These are phyloP conservation scores for Daldinia bambusicola DNA, from an alignment of 495 filamentous ascomycete genomes.

Conservation along the genomic window DNA sequence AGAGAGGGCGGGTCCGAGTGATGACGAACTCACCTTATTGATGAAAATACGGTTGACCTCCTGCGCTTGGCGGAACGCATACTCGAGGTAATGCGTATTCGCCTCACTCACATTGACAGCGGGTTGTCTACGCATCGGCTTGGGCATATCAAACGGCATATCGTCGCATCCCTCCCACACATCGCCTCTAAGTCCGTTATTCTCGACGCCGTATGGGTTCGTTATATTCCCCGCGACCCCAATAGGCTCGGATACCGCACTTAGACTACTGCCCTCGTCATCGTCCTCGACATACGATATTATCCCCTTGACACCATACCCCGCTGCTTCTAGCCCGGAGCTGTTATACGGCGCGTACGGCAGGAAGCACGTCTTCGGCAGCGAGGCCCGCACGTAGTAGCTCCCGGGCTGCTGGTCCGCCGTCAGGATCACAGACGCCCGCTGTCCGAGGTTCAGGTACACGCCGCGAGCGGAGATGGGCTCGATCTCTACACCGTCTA, in stretches of 20 bases:
- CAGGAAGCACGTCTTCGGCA: constrained; percentile 47
- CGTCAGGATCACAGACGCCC: constrained; percentile 43
- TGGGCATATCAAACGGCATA: constrained; percentile 51
- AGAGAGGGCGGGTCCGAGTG: background rate
- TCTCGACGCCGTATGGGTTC: constrained; percentile 47
- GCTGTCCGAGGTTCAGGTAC: constrained; percentile 48
- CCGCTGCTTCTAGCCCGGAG: constrained; percentile 38
- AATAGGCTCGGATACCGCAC: constrained; percentile 14
- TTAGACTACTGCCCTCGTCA: background rate
- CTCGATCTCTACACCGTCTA: constrained; percentile 47
- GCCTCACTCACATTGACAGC: constrained; percentile 42
- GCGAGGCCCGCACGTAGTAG: constrained; percentile 46
- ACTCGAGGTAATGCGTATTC: constrained; percentile 49
- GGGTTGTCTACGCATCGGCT: constrained; percentile 42
- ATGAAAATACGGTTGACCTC: constrained; percentile 51
- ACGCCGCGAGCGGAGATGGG: constrained; percentile 44
- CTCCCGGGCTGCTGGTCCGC: constrained; percentile 42
- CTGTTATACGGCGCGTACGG: constrained; percentile 46
- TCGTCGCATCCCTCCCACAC: constrained; percentile 50
- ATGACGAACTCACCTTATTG: constrained; percentile 42
- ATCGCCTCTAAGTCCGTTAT: constrained; percentile 44
- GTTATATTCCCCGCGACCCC: constrained; percentile 43
- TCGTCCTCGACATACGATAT: constrained; percentile 32
- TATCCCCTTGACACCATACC: constrained; percentile 40
- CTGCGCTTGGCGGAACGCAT: constrained; percentile 48